These are phyloP conservation scores for Prunus persica DNA, from an alignment of 306 rosid genomes.

Conservation along the genomic window Prunus_persica_NCBIv2 NC_034009.1:5609001-5609500, in stretches of 20 bases:
- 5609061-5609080: background rate
- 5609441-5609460: background rate
- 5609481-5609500: conserved; percentile 4
- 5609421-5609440: background rate
- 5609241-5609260: background rate
- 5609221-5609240: conserved; percentile 44
- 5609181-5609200: background rate
- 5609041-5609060: background rate
- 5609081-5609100: background rate
- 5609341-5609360: background rate
- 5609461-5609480: conserved; percentile 9
- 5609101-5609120: background rate
- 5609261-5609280: background rate
- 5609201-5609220: background rate
- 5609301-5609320: background rate
- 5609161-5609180: conserved; percentile 31
- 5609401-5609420: background rate
- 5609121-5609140: conserved; percentile 28
- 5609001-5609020: conserved; percentile 12
- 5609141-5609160: conserved; percentile 14
- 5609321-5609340: background rate
- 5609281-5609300: background rate
- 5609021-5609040: background rate
- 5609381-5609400: background rate
- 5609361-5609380: background rate